Base-by-base conservation (phyloP, 164 flowering plant species). In the Umbilicus rupestris region DNA sequence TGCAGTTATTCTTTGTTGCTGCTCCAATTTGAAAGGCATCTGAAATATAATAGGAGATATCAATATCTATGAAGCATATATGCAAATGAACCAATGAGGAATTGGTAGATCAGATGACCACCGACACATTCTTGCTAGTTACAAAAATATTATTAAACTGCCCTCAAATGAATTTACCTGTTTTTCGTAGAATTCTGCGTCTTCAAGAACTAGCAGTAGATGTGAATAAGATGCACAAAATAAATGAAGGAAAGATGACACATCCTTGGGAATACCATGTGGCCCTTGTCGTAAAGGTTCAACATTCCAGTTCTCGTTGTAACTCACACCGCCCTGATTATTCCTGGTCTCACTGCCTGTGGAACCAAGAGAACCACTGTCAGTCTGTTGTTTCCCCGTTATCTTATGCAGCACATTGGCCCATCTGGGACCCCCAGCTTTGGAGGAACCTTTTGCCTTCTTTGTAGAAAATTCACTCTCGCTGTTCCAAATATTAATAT, bases 131-230 rank as follows among this genome's bases (percentile, higher is more conserved):
- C 29, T 26, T 26, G 60, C 28, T 14, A 55, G 60, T 3, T 19
- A 30, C 60, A 55, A 55, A n/a, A 50, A 50, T 11, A 55, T 55
- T 26, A 9, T 26, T 19, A 28, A 28, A 55, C 4, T 1, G 14
- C 15, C 17, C 17, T 26, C 11, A n/a, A 55, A 26, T 26, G 17
- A 19, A 28, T 28, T 73, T 79, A 92, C 99, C 97, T 94, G 97
- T 68, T 88, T 94, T 69, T 94, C 97, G 74, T 92, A 89, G 80
- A 94, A 94, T 70, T 94, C 97, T 42, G 84, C 80, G 79, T 94
- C 99, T 81, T 94, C 99, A 71, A 94, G 96, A 72, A 94, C 82
- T 72, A 94, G 68, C 49, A 94, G 82, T 64, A 94, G 77, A 73
- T 92, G 99, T 37, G 97, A 82, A 80, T 92, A 94, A 65, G 82